Evolutionary conservation across 169 alveolate species (phyloP).

Genomic region (Theileria annulata): DNA sequence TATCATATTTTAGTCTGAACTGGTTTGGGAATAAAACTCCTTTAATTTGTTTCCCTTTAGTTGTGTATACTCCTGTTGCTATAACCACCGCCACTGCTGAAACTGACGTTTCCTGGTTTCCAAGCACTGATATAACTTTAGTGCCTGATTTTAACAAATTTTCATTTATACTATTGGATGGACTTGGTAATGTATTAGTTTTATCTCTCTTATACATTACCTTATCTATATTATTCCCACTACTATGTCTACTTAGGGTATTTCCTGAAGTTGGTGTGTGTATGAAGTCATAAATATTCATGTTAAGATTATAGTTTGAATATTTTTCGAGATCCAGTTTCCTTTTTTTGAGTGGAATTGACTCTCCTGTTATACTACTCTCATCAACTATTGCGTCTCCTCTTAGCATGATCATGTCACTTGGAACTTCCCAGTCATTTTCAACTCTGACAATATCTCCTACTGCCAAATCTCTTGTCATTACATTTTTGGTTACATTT

Average conservation of each 20-base stretch:
- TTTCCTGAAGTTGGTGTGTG: conserved; percentile 4
- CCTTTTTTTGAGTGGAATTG: conserved; percentile 82
- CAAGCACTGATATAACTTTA: conserved; percentile 68
- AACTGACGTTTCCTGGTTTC: conserved; percentile 66
- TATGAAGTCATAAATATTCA: conserved; percentile 56
- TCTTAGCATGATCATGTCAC: conserved; percentile 82
- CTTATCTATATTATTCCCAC: conserved; percentile 80
- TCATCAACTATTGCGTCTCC: conserved; percentile 85
- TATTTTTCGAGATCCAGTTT: conserved; percentile 63
- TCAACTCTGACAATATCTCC: conserved; percentile 80
- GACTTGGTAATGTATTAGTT: conserved; percentile 36
- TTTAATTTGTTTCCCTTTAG: conserved; percentile 91
- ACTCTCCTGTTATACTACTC: conserved; percentile 86
- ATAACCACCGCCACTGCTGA: conserved; percentile 86
- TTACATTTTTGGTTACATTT: conserved; percentile 67
- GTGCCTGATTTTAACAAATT: conserved; percentile 78
- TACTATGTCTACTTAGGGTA: conserved; percentile 53
- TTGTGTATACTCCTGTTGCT: conserved; percentile 88
- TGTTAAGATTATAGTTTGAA: conserved; percentile 71
- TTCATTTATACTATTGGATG: conserved; percentile 26
- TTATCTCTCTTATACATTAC: conserved; percentile 81
- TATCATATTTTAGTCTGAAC: conserved; percentile 76
- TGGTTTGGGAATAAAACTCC: conserved; percentile 90
- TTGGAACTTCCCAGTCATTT: conserved; percentile 78
- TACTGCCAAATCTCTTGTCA: conserved; percentile 72